A percentile compares a stretch with the other conserved stretches of the same genome.
phyloP scores from a whole-genome alignment of 176 grass and related monocot genomes.

The Oryza glaberrima region DNA sequence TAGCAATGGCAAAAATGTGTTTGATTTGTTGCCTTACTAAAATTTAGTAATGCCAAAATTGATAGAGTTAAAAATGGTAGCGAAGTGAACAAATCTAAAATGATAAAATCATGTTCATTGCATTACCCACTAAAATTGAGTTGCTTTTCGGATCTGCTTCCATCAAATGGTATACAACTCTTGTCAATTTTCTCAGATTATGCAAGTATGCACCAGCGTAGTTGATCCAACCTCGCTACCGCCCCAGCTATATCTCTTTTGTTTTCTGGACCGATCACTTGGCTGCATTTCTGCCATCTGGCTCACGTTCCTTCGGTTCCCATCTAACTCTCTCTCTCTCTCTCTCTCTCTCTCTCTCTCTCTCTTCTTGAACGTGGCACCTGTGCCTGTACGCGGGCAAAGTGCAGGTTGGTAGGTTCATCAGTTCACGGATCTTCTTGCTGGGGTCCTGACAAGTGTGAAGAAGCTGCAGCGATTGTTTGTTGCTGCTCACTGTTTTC shows the following conservation, averaged over 20 bases:
- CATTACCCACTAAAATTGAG: not conserved
- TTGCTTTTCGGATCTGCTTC: not conserved
- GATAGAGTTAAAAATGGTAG: too few species aligned
- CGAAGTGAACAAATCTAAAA: too few species aligned
- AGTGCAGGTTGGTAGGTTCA: constrained; percentile 32
- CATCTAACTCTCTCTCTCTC: not conserved
- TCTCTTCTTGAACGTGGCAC: not conserved
- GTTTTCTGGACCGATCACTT: not conserved
- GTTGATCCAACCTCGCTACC: constrained; percentile 39
- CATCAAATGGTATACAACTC: not conserved
- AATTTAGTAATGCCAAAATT: too few species aligned
- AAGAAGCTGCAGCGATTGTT: not conserved
- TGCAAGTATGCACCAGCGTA: not conserved
- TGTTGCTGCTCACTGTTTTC: not conserved
- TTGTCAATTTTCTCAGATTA: constrained; percentile 9
- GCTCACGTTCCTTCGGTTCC: not conserved
- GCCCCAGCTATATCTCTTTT: not conserved
- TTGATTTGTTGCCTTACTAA: too few species aligned
- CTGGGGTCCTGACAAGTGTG: constrained; percentile 33
- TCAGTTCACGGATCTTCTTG: not conserved
- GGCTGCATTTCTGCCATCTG: constrained; percentile 25
- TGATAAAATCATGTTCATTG: too few species aligned
- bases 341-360: not conserved
- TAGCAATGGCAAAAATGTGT: too few species aligned
- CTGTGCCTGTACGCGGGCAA: not conserved